A percentile compares a stretch with the other conserved stretches of the same genome.
These are phyloP conservation scores for Sonneratia caseolaris DNA, from an alignment of 345 rosid species.

Conservation along the genomic window DNA sequence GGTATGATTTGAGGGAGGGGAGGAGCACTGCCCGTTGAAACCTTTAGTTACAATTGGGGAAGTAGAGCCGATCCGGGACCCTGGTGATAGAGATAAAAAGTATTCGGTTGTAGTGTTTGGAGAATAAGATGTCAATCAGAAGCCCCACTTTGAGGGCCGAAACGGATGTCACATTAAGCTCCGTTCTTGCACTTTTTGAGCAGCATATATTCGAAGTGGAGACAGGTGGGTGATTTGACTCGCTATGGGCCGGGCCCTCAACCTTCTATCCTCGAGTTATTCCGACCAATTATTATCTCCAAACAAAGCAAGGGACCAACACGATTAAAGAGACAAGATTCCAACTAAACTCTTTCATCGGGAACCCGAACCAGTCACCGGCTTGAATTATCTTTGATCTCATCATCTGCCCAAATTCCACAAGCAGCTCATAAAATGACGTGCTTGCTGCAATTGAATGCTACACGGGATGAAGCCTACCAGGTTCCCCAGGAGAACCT, in stretches of 20 bases:
- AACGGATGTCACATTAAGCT: constrained; percentile 1
- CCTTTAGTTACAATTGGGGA: too few species aligned
- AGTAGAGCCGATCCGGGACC: too few species aligned
- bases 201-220: not conserved
- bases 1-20: too few species aligned
- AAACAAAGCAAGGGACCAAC: not conserved
- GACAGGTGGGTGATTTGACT: not conserved
- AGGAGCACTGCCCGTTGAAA: too few species aligned
- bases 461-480: not conserved
- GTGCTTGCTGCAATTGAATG: not conserved
- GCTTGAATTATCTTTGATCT: not conserved
- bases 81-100: too few species aligned
- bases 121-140: constrained; percentile 1
- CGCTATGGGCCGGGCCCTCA: too few species aligned
- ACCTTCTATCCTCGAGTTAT: not conserved
- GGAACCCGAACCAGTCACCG: not conserved
- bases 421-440: not conserved
- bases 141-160: not conserved
- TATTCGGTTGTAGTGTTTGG: not conserved
- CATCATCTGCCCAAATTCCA: not conserved
- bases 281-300: not conserved
- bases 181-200: not conserved
- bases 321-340: not conserved
- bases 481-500: constrained; percentile 3
- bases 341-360: not conserved